A percentile compares a stretch with the other conserved stretches of the same genome.
phyloP scores from a whole-genome alignment of 495 filamentous ascomycete genomes.

The Penicillium taxi region DNA sequence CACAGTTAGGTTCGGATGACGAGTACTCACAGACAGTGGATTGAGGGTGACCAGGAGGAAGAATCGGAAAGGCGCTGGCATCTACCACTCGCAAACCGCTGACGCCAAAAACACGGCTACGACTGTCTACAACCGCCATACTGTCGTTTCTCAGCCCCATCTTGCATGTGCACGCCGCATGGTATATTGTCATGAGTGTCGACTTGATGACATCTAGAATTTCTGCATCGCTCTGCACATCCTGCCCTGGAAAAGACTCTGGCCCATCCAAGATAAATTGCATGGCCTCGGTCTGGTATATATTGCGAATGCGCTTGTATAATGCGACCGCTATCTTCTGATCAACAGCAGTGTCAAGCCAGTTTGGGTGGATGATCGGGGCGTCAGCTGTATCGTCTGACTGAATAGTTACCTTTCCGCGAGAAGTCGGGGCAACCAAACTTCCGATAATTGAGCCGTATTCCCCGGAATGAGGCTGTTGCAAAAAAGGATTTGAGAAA shows the following conservation, averaged over 20 bases:
- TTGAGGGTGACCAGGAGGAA: conserved; percentile 50
- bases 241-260: conserved; percentile 45
- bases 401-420: conserved; percentile 47
- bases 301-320: conserved; percentile 43
- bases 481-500: conserved; percentile 32
- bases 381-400: conserved; percentile 31
- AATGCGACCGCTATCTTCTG: conserved; percentile 43
- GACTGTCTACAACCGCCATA: conserved; percentile 48
- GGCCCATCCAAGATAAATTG: conserved; percentile 30
- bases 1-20: neutral
- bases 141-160: conserved; percentile 41
- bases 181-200: conserved; percentile 41
- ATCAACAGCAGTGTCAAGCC: conserved; percentile 46
- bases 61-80: conserved; percentile 47
- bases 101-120: conserved; percentile 45
- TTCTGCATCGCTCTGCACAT: conserved; percentile 41
- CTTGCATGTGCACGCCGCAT: conserved; percentile 44
- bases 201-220: conserved; percentile 40
- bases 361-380: conserved; percentile 51
- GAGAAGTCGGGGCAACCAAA: conserved; percentile 40
- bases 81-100: conserved; percentile 50
- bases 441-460: conserved; percentile 39
- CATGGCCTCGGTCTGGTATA: conserved; percentile 28
- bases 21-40: conserved; percentile 40
- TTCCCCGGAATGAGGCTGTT: conserved; percentile 32